phyloP scores from a whole-genome alignment of 306 rosid species.

The Trifolium subterraneum region DNA sequence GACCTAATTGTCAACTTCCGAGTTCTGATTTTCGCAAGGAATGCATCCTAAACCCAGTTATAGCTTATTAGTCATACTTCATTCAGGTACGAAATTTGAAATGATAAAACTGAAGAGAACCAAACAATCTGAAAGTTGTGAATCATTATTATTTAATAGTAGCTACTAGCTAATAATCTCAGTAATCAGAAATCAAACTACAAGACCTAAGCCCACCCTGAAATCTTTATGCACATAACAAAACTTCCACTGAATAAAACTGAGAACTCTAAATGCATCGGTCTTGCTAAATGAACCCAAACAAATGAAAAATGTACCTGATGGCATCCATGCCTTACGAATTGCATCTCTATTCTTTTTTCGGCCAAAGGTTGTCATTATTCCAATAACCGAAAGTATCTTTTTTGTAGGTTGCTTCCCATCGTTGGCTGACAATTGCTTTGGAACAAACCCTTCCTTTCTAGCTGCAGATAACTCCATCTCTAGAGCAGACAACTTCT shows the following conservation, averaged over 20 bases:
- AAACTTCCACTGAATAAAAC: slow-evolving; percentile 16
- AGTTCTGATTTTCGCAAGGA: slow-evolving; percentile 29
- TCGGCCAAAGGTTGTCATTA: slow-evolving; percentile 68
- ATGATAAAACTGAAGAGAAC: slow-evolving; percentile 31
- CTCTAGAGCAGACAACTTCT: slow-evolving; percentile 62
- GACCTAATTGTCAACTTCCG: slow-evolving; percentile 10
- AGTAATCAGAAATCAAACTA: slow-evolving; percentile 26
- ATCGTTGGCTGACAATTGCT: slow-evolving; percentile 40
- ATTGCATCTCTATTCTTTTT: slow-evolving; percentile 73
- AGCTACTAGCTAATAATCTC: slow-evolving; percentile 13
- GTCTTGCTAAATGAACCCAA: slow-evolving; percentile 20
- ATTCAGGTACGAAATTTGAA: slow-evolving; percentile 31
- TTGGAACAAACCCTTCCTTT: slow-evolving; percentile 66
- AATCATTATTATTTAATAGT: slow-evolving; percentile 16
- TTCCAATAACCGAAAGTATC: slow-evolving; percentile 61
- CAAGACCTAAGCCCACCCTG: slow-evolving; percentile 27
- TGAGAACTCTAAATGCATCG: slow-evolving; percentile 14
- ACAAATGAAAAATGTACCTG: slow-evolving; percentile 51
- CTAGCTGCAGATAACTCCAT: slow-evolving; percentile 68
- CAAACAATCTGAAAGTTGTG: not conserved
- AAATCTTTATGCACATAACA: slow-evolving; percentile 18
- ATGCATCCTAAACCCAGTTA: slow-evolving; percentile 26
- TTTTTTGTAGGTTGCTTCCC: slow-evolving; percentile 55
- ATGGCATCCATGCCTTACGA: slow-evolving; percentile 81
- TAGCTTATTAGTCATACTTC: slow-evolving; percentile 26